phyloP scores from a whole-genome alignment of 2,329 filamentous ascomycete genomes.

The Colletotrichum plurivorum region DNA sequence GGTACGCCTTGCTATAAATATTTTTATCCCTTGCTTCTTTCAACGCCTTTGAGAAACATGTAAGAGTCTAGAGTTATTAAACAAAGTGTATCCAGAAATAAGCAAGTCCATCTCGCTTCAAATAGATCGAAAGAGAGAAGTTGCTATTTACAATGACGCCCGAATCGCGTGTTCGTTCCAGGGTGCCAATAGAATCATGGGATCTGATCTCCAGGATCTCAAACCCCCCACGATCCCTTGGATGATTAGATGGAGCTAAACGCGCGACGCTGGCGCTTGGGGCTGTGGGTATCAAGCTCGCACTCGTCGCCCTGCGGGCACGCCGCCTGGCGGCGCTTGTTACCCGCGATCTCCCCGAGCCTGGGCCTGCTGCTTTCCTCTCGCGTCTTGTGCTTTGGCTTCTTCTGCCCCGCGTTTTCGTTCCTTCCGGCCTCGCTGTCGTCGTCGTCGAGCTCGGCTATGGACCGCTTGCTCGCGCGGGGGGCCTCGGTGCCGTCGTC shows the following conservation, averaged over 20 bases:
- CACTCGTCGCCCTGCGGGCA: constrained; percentile 11
- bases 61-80: too few relatives aligned
- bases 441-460: neutral
- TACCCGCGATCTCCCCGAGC: neutral
- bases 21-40: too few relatives aligned
- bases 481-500: constrained; percentile 6
- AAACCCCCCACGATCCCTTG: neutral
- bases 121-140: too few relatives aligned
- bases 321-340: constrained; percentile 15
- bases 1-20: too few relatives aligned
- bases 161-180: too few relatives aligned
- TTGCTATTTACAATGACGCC: too few relatives aligned
- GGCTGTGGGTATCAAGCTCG: neutral
- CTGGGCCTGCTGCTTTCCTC: neutral
- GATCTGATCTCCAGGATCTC: neutral
- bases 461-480: neutral
- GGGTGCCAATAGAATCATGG: too few relatives aligned
- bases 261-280: constrained; percentile 12
- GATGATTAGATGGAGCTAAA: constrained; percentile 2
- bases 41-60: too few relatives aligned
- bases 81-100: too few relatives aligned
- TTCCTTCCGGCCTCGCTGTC: neutral
- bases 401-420: neutral
- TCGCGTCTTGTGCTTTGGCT: neutral
- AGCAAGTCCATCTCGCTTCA: too few relatives aligned